Conservation (phyloP, 2,329 filamentous ascomycete species). For the Diaporthe sp. region DNA sequence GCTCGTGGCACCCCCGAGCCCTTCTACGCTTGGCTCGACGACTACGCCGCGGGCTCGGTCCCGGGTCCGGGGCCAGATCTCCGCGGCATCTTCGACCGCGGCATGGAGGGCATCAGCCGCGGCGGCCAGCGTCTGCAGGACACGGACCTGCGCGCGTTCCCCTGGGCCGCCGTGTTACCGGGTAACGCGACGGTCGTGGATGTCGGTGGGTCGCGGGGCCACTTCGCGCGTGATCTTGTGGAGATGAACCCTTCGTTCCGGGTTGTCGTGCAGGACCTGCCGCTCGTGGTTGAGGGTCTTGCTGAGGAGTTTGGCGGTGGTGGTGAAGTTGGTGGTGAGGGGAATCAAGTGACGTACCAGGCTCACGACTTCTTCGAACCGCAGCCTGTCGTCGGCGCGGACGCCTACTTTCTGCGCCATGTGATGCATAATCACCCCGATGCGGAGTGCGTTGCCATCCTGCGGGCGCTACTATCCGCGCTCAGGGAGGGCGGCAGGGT, state of each 20-base stretch:
- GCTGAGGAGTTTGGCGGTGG: neutral
- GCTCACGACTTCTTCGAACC: slow-evolving; percentile 56
- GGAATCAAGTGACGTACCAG: slow-evolving; percentile 38
- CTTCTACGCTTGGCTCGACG: slow-evolving; percentile 16
- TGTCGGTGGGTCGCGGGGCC: slow-evolving; percentile 10
- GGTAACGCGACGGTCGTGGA: slow-evolving; percentile 6
- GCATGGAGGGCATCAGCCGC: slow-evolving; percentile 16
- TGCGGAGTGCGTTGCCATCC: slow-evolving; percentile 47
- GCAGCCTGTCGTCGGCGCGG: slow-evolving; percentile 52
- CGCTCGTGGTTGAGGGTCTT: slow-evolving; percentile 6
- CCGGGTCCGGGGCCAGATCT: neutral
- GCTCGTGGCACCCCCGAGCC: neutral
- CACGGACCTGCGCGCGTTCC: slow-evolving; percentile 15
- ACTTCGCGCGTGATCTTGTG: neutral
- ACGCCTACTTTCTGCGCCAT: slow-evolving; percentile 55
- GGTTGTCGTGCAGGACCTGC: slow-evolving; percentile 24
- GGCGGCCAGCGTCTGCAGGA: slow-evolving; percentile 13
- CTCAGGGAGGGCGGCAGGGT: neutral
- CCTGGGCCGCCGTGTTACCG: neutral
- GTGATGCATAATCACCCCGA: slow-evolving; percentile 62
- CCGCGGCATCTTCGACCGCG: neutral
- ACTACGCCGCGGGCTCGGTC: neutral
- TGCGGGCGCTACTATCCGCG: slow-evolving; percentile 40
- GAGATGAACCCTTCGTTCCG: neutral
- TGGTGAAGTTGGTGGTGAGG: neutral